Percentiles rank a stretch among this genome's conserved stretches.
Conservation (phyloP, 495 filamentous ascomycete species). For the Neurospora sp. region DNA sequence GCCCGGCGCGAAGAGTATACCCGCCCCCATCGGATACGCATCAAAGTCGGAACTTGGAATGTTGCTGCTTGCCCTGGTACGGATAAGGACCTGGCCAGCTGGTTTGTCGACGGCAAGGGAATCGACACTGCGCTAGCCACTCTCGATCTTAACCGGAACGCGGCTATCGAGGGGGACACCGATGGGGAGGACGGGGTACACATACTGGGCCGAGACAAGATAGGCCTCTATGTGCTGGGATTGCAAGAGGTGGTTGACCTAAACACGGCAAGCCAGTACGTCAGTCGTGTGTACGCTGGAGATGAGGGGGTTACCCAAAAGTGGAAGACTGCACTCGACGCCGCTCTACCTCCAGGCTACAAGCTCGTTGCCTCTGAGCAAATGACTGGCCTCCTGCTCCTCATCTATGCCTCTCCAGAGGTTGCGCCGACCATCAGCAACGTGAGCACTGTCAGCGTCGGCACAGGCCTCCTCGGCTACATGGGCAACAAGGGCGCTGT, state of each 20-base stretch:
- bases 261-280: constrained; percentile 48
- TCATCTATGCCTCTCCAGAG: constrained; percentile 73
- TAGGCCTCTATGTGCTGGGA: constrained; percentile 83
- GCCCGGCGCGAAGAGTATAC: constrained; percentile 71
- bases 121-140: constrained; percentile 50
- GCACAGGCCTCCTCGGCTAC: constrained; percentile 83
- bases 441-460: constrained; percentile 67
- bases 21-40: constrained; percentile 52
- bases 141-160: constrained; percentile 31
- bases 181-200: constrained; percentile 22
- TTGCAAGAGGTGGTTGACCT: constrained; percentile 90
- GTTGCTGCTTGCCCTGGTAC: constrained; percentile 73
- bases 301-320: constrained; percentile 59
- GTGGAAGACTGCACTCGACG: constrained; percentile 67
- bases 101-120: constrained; percentile 74
- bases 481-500: constrained; percentile 95
- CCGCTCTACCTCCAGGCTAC: constrained; percentile 69
- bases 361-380: constrained; percentile 68
- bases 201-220: constrained; percentile 43
- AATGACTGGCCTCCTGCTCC: constrained; percentile 72
- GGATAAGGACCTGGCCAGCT: constrained; percentile 74
- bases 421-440: constrained; percentile 62
- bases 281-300: constrained; percentile 51
- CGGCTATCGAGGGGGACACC: constrained; percentile 7
- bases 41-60: constrained; percentile 94